Conservation (phyloP, 805 yeast species). For the Saccharomycopsis synnaedendra region DNA sequence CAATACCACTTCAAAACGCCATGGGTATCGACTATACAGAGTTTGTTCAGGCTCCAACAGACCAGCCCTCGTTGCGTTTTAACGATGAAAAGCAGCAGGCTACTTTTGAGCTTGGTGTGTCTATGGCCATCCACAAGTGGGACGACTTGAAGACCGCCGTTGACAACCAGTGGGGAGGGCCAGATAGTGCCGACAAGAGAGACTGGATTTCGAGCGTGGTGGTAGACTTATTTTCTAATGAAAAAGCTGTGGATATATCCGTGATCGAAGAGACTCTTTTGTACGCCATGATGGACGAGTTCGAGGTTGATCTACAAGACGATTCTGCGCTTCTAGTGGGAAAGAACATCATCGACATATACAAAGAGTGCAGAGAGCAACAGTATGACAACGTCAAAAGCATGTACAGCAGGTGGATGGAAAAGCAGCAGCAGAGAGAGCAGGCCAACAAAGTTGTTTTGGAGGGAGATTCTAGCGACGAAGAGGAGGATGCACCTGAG, state of each 20-base stretch:
- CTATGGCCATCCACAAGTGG: slow-evolving; percentile 88
- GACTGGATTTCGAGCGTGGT: slow-evolving; percentile 88
- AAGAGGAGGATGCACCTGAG: slow-evolving; percentile 25
- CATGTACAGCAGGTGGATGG: slow-evolving; percentile 47
- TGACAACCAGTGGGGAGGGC: slow-evolving; percentile 91
- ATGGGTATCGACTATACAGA: slow-evolving; percentile 30
- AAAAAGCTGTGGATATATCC: slow-evolving; percentile 58
- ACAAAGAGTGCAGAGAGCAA: slow-evolving; percentile 46
- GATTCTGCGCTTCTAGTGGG: slow-evolving; percentile 76
- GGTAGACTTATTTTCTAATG: slow-evolving; percentile 60
- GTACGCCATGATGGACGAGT: slow-evolving; percentile 92
- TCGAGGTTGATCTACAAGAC: slow-evolving; percentile 80
- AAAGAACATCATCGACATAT: slow-evolving; percentile 48
- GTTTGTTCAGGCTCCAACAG: slow-evolving; percentile 41
- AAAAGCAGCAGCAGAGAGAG: slow-evolving; percentile 30
- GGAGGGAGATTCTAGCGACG: slow-evolving; percentile 36
- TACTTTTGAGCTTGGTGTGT: slow-evolving; percentile 83
- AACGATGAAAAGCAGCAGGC: slow-evolving; percentile 61
- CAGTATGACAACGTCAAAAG: slow-evolving; percentile 47
- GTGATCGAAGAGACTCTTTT: slow-evolving; percentile 76
- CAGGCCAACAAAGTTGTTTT: slow-evolving; percentile 31
- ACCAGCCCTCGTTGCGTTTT: slow-evolving; percentile 29
- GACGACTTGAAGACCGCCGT: slow-evolving; percentile 83
- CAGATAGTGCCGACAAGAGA: slow-evolving; percentile 79
- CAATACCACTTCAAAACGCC: no score